phyloP scores from a whole-genome alignment of 1,284 basidiomycete species.

The Porodaedalea pini region DNA sequence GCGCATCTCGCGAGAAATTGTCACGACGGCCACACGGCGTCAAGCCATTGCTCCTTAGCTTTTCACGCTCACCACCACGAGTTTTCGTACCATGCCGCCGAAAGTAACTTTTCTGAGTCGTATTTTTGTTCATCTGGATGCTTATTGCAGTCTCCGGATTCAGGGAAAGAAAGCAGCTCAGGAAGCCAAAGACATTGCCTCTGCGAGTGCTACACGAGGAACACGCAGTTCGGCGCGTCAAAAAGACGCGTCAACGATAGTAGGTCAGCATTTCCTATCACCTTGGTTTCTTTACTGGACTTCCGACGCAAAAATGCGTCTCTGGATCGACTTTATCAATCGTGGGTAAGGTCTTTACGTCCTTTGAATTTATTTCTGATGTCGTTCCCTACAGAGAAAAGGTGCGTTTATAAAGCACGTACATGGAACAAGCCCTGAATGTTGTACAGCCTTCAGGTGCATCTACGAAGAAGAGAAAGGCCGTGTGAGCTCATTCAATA shows the following conservation, averaged over 20 bases:
- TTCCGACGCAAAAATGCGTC: neutral
- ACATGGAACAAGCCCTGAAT: neutral
- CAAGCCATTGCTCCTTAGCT: neutral
- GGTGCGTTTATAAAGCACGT: neutral
- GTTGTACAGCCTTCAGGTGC: neutral
- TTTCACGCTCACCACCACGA: neutral
- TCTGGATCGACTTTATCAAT: neutral
- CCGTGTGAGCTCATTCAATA: neutral
- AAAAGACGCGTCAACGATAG: neutral
- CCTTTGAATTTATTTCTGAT: neutral
- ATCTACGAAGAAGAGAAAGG: constrained; percentile 7
- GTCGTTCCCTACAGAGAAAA: constrained; percentile 4
- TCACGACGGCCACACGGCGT: no score
- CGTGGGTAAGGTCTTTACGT: neutral
- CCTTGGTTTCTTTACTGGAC: no score
- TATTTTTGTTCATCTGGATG: neutral
- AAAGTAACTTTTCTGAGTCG: neutral
- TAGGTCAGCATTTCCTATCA: neutral
- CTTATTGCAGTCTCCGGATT: neutral
- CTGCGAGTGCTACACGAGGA: constrained; percentile 1
- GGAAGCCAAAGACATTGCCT: neutral
- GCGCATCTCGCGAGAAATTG: constrained; percentile 1
- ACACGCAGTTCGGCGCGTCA: constrained; percentile 15
- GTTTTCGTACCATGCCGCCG: constrained; percentile 4
- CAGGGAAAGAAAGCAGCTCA: constrained; percentile 11